Conservation (phyloP, 1,284 basidiomycete species). For the Pisolithus thermaeus region DNA sequence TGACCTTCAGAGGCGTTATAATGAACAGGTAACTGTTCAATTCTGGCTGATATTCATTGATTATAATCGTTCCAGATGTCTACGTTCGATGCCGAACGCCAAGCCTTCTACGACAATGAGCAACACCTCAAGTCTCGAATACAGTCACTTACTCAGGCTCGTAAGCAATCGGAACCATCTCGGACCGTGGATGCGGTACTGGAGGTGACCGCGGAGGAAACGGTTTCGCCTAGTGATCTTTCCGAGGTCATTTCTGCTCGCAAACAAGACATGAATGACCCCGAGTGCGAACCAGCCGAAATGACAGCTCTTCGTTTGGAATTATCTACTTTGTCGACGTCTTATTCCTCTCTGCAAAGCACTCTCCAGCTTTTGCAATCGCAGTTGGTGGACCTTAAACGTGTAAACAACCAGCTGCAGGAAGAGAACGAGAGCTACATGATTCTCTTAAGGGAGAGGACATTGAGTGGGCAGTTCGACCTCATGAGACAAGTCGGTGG, state of each 20-base stretch:
- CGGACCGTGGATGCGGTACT: conserved; percentile 19
- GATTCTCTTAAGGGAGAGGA: conserved; percentile 83
- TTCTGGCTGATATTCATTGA: conserved; percentile 14
- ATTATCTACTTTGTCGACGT: conserved; percentile 74
- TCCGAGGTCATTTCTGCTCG: conserved; percentile 16
- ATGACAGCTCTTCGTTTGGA: conserved; percentile 77
- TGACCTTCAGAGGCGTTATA: conserved; percentile 71
- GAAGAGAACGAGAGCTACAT: conserved; percentile 96
- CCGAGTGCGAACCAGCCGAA: conserved; percentile 71
- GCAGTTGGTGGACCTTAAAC: conserved; percentile 70
- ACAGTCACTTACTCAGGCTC: conserved; percentile 64
- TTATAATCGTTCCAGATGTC: conserved; percentile 43
- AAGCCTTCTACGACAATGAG: conserved; percentile 82
- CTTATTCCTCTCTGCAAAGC: conserved; percentile 71
- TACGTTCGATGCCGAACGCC: conserved; percentile 79
- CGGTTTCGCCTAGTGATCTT: conserved; percentile 29
- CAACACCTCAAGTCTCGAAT: conserved; percentile 84
- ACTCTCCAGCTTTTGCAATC: conserved; percentile 70
- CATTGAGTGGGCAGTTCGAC: conserved; percentile 81
- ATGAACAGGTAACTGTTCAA: conserved; percentile 61
- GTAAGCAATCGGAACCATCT: conserved; percentile 46
- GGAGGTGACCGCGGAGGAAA: conserved; percentile 19
- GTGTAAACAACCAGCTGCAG: conserved; percentile 76
- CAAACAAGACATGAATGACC: conserved; percentile 48
- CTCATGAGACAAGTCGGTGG: conserved; percentile 62